Conservation (phyloP, 75 land plant species). For the Adiantum capillusveneris region DNA sequence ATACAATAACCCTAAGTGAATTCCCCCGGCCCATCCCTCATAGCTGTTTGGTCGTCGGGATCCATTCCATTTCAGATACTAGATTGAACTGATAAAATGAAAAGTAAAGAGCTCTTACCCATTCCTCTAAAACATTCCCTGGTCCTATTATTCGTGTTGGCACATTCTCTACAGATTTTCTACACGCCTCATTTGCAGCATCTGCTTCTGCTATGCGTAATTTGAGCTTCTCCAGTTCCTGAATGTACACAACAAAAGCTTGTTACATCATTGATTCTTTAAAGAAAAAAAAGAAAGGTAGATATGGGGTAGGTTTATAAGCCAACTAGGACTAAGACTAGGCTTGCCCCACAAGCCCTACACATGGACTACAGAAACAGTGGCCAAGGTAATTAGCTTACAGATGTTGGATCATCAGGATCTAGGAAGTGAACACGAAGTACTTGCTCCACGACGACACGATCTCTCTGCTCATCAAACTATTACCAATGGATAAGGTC, state of each 20-base stretch:
- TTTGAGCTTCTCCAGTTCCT: constrained; percentile 81
- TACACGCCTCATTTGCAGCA: constrained; percentile 69
- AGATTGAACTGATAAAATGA: not conserved
- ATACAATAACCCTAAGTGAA: not conserved
- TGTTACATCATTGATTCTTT: not conserved
- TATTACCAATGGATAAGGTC: too few relatives aligned
- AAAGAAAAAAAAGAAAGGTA: not conserved
- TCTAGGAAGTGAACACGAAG: constrained; percentile 71
- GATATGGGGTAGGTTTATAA: not conserved
- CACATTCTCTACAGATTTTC: constrained; percentile 70
- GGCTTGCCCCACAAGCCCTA: too few relatives aligned
- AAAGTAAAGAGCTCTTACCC: constrained; percentile 60
- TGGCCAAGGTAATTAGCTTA: too few relatives aligned
- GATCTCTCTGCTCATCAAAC: constrained; percentile 89
- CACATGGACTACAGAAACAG: too few relatives aligned
- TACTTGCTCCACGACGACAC: constrained; percentile 66
- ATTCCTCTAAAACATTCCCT: constrained; percentile 95
- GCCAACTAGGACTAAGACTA: not conserved
- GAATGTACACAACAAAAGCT: too few relatives aligned
- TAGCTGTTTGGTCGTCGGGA: too few relatives aligned
- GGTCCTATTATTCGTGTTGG: constrained; percentile 48
- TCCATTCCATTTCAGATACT: too few relatives aligned
- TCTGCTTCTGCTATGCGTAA: constrained; percentile 86
- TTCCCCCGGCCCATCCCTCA: too few relatives aligned
- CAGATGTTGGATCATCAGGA: constrained; percentile 53